A percentile compares a stretch with the other conserved stretches of the same genome.
Conservation (phyloP, 2,329 filamentous ascomycete genomes). For the Colletotrichum zoysiae region DNA sequence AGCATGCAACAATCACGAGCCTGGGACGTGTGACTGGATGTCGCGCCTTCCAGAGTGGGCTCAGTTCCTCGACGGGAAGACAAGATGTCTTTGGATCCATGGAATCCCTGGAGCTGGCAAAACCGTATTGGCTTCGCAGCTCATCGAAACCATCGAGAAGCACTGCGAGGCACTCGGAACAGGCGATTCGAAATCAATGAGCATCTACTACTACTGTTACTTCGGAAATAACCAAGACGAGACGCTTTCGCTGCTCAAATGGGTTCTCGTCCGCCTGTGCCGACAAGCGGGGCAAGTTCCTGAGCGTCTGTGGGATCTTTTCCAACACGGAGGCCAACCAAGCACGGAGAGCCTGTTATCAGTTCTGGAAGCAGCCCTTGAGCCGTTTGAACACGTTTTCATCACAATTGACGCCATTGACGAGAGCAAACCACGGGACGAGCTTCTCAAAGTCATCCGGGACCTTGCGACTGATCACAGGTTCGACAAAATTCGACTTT, state of each 20-base stretch:
- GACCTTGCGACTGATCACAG: neutral
- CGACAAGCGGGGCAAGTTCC: fast-evolving
- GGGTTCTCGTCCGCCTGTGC: neutral
- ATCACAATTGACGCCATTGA: neutral
- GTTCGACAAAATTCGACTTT: neutral
- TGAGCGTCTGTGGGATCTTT: neutral
- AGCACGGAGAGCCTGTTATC: fast-evolving
- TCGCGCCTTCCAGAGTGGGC: neutral
- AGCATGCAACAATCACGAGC: neutral
- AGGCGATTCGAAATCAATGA: fast-evolving
- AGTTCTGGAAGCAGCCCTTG: neutral
- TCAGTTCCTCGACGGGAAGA: fast-evolving
- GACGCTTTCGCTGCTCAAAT: fast-evolving
- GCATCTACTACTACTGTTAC: constrained; percentile 12
- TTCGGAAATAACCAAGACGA: neutral
- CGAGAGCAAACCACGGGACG: neutral
- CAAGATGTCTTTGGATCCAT: constrained; percentile 3
- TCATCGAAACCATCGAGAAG: fast-evolving
- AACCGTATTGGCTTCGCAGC: neutral
- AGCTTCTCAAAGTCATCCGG: neutral
- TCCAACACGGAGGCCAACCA: neutral
- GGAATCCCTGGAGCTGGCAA: constrained; percentile 17
- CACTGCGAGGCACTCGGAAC: fast-evolving
- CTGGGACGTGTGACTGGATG: constrained; percentile 12
- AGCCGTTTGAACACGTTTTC: fast-evolving